These are phyloP conservation scores for Bipolaris victoriae DNA, from an alignment of 2,329 filamentous ascomycete species.

Conservation along the genomic window DNA sequence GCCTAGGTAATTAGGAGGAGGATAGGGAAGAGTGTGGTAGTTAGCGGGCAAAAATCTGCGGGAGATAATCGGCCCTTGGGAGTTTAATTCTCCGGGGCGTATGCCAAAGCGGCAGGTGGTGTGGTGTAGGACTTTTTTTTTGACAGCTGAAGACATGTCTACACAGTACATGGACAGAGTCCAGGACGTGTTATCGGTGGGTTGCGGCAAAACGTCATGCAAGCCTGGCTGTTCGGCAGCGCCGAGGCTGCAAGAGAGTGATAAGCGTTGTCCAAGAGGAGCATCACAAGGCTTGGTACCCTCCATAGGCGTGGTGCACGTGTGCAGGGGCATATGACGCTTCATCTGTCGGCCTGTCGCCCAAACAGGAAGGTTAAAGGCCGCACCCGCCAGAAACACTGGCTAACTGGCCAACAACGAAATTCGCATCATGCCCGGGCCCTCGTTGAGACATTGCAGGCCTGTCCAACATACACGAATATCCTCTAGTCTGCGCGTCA, in stretches of 20 bases:
- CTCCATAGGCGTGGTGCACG: not conserved
- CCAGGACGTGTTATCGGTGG: too few relatives aligned
- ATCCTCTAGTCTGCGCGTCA: conserved; percentile 10
- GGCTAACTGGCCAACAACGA: conserved; percentile 9
- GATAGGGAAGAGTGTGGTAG: not conserved
- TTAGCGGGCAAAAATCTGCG: not conserved
- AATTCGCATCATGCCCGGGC: not conserved
- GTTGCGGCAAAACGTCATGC: not conserved
- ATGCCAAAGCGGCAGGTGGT: not conserved
- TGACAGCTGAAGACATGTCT: too few relatives aligned
- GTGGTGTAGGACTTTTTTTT: not conserved
- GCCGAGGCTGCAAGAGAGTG: not conserved
- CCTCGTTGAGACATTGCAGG: conserved; percentile 2
- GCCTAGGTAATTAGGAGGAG: not conserved
- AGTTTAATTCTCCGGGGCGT: not conserved
- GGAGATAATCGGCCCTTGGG: not conserved
- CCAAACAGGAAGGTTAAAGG: conserved; percentile 23
- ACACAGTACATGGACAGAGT: too few relatives aligned
- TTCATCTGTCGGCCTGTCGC: conserved; percentile 3
- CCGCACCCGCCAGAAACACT: not conserved
- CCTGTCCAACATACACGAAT: conserved; percentile 5
- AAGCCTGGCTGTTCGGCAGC: not conserved
- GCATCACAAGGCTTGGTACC: conserved; percentile 21
- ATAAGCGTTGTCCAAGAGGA: conserved; percentile 16
- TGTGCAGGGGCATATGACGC: conserved; percentile 1